Percentiles rank a stretch among this genome's conserved stretches.
Conservation (phyloP, 345 rosid genomes). For the Citrus mangshanensis region DNA sequence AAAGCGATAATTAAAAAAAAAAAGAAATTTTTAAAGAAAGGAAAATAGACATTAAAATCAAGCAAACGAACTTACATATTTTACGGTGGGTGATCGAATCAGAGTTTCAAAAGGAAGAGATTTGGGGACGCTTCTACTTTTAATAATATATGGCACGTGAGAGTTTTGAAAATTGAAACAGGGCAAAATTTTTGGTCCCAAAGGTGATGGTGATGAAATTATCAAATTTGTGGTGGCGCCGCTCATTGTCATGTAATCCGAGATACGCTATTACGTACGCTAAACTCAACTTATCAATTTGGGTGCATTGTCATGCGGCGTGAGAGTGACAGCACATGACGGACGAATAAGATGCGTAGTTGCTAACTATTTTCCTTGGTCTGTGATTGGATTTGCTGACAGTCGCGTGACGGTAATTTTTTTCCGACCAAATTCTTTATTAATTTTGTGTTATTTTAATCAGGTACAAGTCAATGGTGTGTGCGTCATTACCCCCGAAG, state of each 20-base stretch:
- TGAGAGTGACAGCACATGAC: not conserved
- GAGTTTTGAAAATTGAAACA: constrained; percentile 1
- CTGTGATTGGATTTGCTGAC: not conserved
- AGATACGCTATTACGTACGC: no score
- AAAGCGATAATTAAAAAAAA: not conserved
- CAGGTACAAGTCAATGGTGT: not conserved
- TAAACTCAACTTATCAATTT: no score
- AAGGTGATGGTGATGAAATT: not conserved
- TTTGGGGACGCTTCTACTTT: no score
- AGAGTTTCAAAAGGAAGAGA: not conserved
- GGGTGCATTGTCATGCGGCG: not conserved
- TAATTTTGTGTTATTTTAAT: not conserved
- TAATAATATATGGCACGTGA: not conserved
- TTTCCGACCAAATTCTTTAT: no score
- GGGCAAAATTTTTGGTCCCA: not conserved
- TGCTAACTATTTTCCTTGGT: not conserved
- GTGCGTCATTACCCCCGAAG: not conserved
- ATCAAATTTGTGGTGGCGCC: no score
- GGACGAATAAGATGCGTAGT: not conserved
- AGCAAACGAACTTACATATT: not conserved
- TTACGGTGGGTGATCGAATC: not conserved
- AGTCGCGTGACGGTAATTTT: not conserved
- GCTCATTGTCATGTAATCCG: no score
- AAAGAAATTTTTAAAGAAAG: not conserved
- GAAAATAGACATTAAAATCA: not conserved